Evolutionary conservation across 192 early-diverging fungal species (phyloP).

Genomic region (Rhizophagus sp.): DNA sequence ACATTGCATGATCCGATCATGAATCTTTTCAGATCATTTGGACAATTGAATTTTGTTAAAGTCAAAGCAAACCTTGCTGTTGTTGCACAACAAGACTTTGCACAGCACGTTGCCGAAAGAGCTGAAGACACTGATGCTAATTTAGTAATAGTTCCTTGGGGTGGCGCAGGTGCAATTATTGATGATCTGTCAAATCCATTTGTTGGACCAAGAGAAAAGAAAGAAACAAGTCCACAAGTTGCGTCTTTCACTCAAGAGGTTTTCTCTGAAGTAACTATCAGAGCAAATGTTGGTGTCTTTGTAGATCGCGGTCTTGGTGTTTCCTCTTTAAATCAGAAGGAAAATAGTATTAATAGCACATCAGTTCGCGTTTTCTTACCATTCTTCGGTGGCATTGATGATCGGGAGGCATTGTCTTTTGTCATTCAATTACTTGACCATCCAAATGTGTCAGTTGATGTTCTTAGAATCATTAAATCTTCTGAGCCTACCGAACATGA

Average conservation of each 20-base stretch:
- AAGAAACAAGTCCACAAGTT: slow-evolving; percentile 46
- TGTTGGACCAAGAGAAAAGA: slow-evolving; percentile 2
- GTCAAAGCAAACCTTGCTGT: slow-evolving; percentile 65
- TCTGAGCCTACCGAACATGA: slow-evolving; percentile 11
- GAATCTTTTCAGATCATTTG: slow-evolving; percentile 82
- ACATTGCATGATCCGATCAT: slow-evolving; percentile 75
- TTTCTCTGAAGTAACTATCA: slow-evolving; percentile 29
- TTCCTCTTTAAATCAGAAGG: slow-evolving; percentile 8
- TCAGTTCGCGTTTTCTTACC: slow-evolving; percentile 56
- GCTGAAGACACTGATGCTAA: slow-evolving; percentile 56
- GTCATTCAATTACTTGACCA: slow-evolving; percentile 51
- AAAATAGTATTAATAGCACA: slow-evolving; percentile 34
- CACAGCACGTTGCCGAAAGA: slow-evolving; percentile 60
- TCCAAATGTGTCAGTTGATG: slow-evolving; percentile 42
- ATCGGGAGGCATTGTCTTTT: slow-evolving; percentile 61
- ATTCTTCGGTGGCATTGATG: slow-evolving; percentile 74
- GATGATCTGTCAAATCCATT: slow-evolving; percentile 12
- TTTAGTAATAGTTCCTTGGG: slow-evolving; percentile 49
- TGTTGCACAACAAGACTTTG: slow-evolving; percentile 66
- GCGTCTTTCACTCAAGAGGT: slow-evolving; percentile 49
- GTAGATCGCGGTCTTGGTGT: slow-evolving; percentile 76
- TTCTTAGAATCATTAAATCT: slow-evolving; percentile 47
- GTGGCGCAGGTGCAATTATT: slow-evolving; percentile 23
- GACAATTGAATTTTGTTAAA: slow-evolving; percentile 66
- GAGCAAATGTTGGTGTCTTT: slow-evolving; percentile 59